phyloP scores from a whole-genome alignment of 1,284 basidiomycete species.

The Coniophora puteana region DNA sequence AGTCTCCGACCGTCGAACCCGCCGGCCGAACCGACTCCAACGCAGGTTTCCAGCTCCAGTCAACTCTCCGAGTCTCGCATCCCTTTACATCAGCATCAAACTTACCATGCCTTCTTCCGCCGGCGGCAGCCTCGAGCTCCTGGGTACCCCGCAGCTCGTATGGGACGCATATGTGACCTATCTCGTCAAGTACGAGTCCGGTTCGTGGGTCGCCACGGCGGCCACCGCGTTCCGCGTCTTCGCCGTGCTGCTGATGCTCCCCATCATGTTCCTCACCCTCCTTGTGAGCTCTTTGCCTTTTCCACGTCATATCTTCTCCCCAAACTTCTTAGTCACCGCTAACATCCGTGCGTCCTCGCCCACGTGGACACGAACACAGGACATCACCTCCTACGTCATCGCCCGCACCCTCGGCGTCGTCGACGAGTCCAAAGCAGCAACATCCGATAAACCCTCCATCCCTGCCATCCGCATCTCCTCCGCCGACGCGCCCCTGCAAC shows the following conservation, averaged over 20 bases:
- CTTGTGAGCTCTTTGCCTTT: constrained; percentile 43
- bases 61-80: constrained; percentile 1
- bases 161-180: constrained; percentile 60
- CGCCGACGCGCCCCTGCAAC: constrained; percentile 32
- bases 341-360: background rate
- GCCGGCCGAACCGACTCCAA: no score
- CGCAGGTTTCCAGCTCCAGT: no score
- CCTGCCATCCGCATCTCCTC: constrained; percentile 10
- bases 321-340: constrained; percentile 6
- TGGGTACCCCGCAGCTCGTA: constrained; percentile 35
- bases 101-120: constrained; percentile 24
- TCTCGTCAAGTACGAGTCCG: constrained; percentile 55
- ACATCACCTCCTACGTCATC: constrained; percentile 76
- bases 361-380: constrained; percentile 36
- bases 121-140: constrained; percentile 22
- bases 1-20: no score
- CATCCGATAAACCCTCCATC: constrained; percentile 50
- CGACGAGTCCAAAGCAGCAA: constrained; percentile 66
- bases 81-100: constrained; percentile 23
- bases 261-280: constrained; percentile 59
- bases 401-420: constrained; percentile 78
- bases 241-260: constrained; percentile 58
- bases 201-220: constrained; percentile 65
- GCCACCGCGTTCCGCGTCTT: constrained; percentile 64
- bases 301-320: constrained; percentile 2